Evolutionary conservation across 2,329 filamentous ascomycete genomes (phyloP), one percentile per base, ranked within the genome.

Genomic region (Venturia pyrina): DNA sequence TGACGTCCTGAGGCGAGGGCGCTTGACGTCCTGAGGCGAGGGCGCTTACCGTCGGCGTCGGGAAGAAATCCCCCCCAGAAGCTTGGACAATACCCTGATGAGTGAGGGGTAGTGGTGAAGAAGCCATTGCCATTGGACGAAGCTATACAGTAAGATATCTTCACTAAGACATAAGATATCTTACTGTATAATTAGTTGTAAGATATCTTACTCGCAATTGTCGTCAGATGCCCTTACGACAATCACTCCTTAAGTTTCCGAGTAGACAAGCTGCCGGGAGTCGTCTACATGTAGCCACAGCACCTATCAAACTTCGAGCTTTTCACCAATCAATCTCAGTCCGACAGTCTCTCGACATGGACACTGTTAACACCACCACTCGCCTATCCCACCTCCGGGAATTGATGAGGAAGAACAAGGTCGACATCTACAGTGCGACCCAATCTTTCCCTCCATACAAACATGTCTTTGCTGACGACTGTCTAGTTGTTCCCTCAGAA

Each of bases 391-490:
- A 85, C 77, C 83, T 99, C 73, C 86, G 95, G 74, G 82, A 87
- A 75, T 81, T 96, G 74, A 99, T 99, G 95, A 87, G 86, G 78
- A 84, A 93, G 77, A 84, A 89, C 73, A 88, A 91, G 70, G 83
- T 99, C 70, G 92, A 98, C 77, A 83, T 98, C 68, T 99, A 99
- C 80, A 89, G 93, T 97, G 87, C 24, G n/a, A n/a, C 13, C 40
- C 24, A 19, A 19, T n/a, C 4, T 13, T 40, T n/a, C 34, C 34
- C 6, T 40, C 5, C 24, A 1, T 44, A 21, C 76, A 80, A 56
- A 57, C 15, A 61, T 32, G 34, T 65, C 75, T 66, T 28, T 62
- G 68, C 78, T 83, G 71, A 81, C 72, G 71, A 68, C 70, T 70
- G 8, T 62, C 37, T 64, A 98, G 93, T 99, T 74, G 85, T 98